These are phyloP conservation scores for Acacia acuminata DNA, from an alignment of 306 rosid species.

Conservation along the genomic window DNA sequence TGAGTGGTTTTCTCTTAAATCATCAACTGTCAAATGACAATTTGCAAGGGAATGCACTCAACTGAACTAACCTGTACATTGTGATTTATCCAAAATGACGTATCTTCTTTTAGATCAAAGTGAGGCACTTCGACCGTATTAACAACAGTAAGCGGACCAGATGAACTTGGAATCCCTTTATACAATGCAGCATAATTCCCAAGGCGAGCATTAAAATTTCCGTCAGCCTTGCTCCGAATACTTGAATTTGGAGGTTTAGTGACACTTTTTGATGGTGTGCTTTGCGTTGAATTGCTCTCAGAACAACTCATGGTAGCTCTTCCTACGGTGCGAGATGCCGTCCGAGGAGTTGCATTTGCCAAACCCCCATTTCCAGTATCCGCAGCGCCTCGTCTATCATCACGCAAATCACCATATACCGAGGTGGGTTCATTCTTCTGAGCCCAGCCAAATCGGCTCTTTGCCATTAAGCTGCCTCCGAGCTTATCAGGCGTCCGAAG, in stretches of 20 bases:
- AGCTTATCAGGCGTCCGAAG: constrained; percentile 84
- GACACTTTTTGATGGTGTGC: constrained; percentile 87
- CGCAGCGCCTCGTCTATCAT: constrained; percentile 47
- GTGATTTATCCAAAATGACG: constrained; percentile 94
- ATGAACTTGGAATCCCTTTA: constrained; percentile 65
- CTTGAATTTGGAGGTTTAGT: constrained; percentile 67
- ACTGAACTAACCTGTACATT: constrained; percentile 79
- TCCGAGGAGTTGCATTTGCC: constrained; percentile 62
- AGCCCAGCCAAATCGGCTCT: constrained; percentile 68
- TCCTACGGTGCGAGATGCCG: constrained; percentile 43
- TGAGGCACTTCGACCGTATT: constrained; percentile 91
- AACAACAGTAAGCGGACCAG: constrained; percentile 54
- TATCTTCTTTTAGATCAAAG: constrained; percentile 93
- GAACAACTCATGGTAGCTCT: constrained; percentile 55
- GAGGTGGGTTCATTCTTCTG: constrained; percentile 59
- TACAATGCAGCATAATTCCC: constrained; percentile 71
- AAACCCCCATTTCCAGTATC: constrained; percentile 51
- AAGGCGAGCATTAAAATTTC: constrained; percentile 49
- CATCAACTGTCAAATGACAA: neutral
- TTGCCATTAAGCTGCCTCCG: constrained; percentile 44
- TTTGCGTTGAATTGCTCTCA: constrained; percentile 74
- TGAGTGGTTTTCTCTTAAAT: neutral
- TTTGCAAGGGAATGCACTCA: neutral
- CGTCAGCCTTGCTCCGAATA: constrained; percentile 69
- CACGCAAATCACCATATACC: constrained; percentile 36